Evolutionary conservation across 2,329 filamentous ascomycete species (phyloP).

Genomic region (Emmonsia crescens): DNA sequence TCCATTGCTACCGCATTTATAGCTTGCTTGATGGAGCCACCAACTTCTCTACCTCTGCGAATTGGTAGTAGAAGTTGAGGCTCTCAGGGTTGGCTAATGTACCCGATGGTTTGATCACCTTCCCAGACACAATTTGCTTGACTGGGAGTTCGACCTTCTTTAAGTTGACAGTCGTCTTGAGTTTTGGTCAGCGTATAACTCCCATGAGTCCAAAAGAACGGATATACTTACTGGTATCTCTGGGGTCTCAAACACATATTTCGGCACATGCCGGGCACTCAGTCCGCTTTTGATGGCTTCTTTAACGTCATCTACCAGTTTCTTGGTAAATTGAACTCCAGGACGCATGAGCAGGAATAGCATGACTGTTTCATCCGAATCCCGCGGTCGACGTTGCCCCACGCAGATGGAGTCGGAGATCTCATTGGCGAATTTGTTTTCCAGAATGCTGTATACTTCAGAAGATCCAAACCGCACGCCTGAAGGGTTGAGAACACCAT

Average conservation of each 20-base stretch:
- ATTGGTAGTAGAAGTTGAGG: slow-evolving; percentile 68
- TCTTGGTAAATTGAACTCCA: slow-evolving; percentile 44
- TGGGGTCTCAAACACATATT: slow-evolving; percentile 66
- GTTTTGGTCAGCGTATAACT: not conserved
- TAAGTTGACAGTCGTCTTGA: slow-evolving; percentile 64
- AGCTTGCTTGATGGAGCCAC: slow-evolving; percentile 27
- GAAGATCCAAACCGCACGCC: slow-evolving; percentile 70
- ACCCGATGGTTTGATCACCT: slow-evolving; percentile 61
- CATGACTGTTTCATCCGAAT: slow-evolving; percentile 49
- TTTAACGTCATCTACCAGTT: slow-evolving; percentile 50
- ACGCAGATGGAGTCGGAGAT: slow-evolving; percentile 69
- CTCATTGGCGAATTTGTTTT: slow-evolving; percentile 45
- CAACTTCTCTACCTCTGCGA: slow-evolving; percentile 57
- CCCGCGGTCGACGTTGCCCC: slow-evolving; percentile 56
- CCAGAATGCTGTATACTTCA: slow-evolving; percentile 65
- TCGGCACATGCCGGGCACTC: slow-evolving; percentile 65
- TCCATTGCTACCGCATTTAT: slow-evolving; percentile 4
- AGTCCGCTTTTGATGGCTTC: slow-evolving; percentile 54
- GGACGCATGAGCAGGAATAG: slow-evolving; percentile 51
- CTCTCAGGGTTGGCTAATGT: slow-evolving; percentile 67
- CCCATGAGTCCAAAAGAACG: not conserved
- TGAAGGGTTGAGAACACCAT: slow-evolving; percentile 69
- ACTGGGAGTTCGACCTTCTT: slow-evolving; percentile 81
- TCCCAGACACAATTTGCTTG: slow-evolving; percentile 72
- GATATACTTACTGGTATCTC: slow-evolving; percentile 60